Evolutionary conservation across 345 rosid genomes (phyloP).

Genomic region (Geranium brycei): DNA sequence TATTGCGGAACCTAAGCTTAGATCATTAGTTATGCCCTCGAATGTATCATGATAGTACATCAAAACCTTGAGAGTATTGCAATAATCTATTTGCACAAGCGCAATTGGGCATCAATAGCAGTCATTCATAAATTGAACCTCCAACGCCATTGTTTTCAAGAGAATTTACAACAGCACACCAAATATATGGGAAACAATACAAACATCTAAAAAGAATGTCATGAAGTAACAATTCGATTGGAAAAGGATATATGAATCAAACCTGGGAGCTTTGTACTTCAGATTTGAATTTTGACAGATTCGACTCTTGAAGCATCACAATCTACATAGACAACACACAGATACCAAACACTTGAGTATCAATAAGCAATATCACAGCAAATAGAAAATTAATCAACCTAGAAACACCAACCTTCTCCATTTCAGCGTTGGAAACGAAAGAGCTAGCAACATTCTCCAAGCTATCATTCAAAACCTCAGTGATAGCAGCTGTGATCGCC

Average conservation of each 20-base stretch:
- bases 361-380: background rate
- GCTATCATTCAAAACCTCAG: slow-evolving; percentile 79
- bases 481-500: slow-evolving; percentile 77
- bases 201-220: too few relatives aligned
- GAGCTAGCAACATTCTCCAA: slow-evolving; percentile 81
- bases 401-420: slow-evolving; percentile 54
- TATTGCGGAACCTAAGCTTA: too few relatives aligned
- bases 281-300: slow-evolving; percentile 71
- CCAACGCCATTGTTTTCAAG: too few relatives aligned
- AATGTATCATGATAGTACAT: too few relatives aligned
- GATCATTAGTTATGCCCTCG: too few relatives aligned
- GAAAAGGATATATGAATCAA: slow-evolving; percentile 1
- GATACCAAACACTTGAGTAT: background rate
- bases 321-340: slow-evolving; percentile 25
- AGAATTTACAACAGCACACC: too few relatives aligned
- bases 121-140: too few relatives aligned
- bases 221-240: background rate
- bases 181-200: too few relatives aligned
- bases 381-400: background rate
- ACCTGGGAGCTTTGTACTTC: slow-evolving; percentile 87
- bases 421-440: slow-evolving; percentile 67
- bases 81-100: too few relatives aligned
- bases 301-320: slow-evolving; percentile 71
- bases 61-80: too few relatives aligned
- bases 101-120: too few relatives aligned